These are phyloP conservation scores for Eimeria tenella DNA, from an alignment of 169 alveolate genomes.

Conservation along the genomic window DNA sequence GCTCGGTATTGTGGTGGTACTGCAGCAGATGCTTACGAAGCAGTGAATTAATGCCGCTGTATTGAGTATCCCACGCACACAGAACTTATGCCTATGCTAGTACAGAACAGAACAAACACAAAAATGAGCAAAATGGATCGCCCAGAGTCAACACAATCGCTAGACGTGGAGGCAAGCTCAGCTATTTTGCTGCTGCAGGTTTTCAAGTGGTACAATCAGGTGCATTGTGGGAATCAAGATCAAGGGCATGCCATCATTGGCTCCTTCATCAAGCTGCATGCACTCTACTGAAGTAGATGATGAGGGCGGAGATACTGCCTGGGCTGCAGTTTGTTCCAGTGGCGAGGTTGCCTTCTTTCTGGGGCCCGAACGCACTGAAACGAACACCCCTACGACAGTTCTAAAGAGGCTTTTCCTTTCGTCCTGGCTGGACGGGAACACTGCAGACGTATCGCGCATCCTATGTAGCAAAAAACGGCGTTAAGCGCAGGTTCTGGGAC, in stretches of 20 bases:
- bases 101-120: too few relatives aligned
- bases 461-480: background rate
- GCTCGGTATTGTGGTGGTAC: background rate
- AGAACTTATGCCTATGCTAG: too few relatives aligned
- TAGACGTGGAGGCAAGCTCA: background rate
- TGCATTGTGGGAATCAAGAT: slow-evolving; percentile 27
- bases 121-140: too few relatives aligned
- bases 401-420: slow-evolving; percentile 54
- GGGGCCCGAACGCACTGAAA: background rate
- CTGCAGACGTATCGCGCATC: background rate
- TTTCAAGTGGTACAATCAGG: slow-evolving; percentile 8
- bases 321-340: slow-evolving; percentile 71
- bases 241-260: background rate
- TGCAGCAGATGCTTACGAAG: too few relatives aligned
- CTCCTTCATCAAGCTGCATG: background rate
- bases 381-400: background rate
- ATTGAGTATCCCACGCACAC: too few relatives aligned
- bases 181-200: background rate
- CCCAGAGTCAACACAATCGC: too few relatives aligned
- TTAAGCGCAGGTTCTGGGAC: background rate
- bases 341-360: slow-evolving; percentile 42
- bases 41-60: too few relatives aligned
- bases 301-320: background rate
- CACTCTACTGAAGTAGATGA: background rate
- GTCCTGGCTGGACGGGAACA: slow-evolving; percentile 51